Conservation (phyloP, 169 alveolate genomes). For the Eimeria sp. region DNA sequence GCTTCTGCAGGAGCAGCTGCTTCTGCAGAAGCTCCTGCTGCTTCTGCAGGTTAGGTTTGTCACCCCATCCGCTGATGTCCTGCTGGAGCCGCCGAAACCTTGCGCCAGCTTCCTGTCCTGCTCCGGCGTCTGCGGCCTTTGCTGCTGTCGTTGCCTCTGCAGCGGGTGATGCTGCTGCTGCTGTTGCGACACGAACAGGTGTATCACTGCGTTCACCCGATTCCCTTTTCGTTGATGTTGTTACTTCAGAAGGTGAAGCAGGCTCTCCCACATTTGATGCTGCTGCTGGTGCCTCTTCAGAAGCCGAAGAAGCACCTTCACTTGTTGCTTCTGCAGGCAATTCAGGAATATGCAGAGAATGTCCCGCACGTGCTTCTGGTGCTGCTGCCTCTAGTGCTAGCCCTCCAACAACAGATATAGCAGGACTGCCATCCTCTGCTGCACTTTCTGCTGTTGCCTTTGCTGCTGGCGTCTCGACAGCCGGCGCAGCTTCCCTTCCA, state of each 20-base stretch:
- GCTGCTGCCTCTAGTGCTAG: neutral
- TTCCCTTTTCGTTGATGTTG: neutral
- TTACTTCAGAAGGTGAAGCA: neutral
- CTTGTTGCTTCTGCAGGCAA: neutral
- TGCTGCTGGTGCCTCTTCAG: constrained; percentile 22
- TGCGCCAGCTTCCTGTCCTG: neutral
- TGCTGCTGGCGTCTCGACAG: neutral
- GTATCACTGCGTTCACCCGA: neutral
- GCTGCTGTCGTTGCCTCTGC: no score
- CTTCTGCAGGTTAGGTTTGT: neutral
- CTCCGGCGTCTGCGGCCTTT: neutral
- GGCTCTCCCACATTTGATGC: neutral
- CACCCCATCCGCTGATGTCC: neutral
- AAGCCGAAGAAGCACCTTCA: neutral
- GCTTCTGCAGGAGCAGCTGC: neutral
- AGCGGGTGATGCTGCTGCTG: neutral
- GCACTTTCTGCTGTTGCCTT: neutral
- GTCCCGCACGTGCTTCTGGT: neutral
- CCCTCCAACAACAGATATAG: neutral
- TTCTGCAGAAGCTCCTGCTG: neutral
- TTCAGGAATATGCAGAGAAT: neutral
- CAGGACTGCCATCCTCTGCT: neutral
- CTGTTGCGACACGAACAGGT: neutral
- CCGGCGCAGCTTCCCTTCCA: neutral
- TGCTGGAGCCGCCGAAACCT: neutral